Conservation (phyloP, 2,329 filamentous ascomycete species). For the Plectosphaerella plurivora region DNA sequence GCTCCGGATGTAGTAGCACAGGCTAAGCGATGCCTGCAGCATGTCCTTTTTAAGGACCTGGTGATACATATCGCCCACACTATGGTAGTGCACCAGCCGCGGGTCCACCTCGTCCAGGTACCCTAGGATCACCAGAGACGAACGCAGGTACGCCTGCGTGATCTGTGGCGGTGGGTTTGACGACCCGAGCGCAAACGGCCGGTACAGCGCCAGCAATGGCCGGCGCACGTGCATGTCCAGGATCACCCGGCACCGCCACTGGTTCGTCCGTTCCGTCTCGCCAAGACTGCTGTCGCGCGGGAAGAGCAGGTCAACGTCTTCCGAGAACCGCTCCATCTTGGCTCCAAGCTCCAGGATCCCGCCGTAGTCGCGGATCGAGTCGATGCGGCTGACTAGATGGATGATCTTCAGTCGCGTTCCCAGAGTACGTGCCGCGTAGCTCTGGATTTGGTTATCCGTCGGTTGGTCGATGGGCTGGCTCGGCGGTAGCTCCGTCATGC, state of each 20-base stretch:
- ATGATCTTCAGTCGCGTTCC: conserved; percentile 44
- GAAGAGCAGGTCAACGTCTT: conserved; percentile 50
- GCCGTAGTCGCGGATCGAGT: conserved; percentile 46
- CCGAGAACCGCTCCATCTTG: conserved; percentile 48
- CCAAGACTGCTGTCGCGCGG: conserved; percentile 39
- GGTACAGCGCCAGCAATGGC: conserved; percentile 47
- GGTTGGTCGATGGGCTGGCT: conserved; percentile 45
- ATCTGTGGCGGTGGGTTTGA: conserved; percentile 46
- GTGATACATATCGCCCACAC: conserved; percentile 48
- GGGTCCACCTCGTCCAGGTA: conserved; percentile 52
- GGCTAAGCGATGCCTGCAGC: conserved; percentile 48
- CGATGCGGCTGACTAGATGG: conserved; percentile 45
- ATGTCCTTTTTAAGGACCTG: conserved; percentile 50
- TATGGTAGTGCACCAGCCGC: conserved; percentile 37
- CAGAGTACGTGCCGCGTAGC: conserved; percentile 47
- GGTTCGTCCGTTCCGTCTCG: conserved; percentile 39
- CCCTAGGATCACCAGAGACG: conserved; percentile 50
- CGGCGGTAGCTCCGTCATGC: conserved; percentile 43
- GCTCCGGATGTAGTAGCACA: conserved; percentile 49
- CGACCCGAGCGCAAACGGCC: conserved; percentile 49
- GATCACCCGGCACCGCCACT: conserved; percentile 46
- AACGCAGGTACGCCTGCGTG: conserved; percentile 46
- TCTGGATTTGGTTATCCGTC: conserved; percentile 50
- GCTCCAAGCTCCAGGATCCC: conserved; percentile 49
- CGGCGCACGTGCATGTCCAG: conserved; percentile 52